phyloP scores from a whole-genome alignment of 2,329 filamentous ascomycete species.

The Beauveria brongniartii region DNA sequence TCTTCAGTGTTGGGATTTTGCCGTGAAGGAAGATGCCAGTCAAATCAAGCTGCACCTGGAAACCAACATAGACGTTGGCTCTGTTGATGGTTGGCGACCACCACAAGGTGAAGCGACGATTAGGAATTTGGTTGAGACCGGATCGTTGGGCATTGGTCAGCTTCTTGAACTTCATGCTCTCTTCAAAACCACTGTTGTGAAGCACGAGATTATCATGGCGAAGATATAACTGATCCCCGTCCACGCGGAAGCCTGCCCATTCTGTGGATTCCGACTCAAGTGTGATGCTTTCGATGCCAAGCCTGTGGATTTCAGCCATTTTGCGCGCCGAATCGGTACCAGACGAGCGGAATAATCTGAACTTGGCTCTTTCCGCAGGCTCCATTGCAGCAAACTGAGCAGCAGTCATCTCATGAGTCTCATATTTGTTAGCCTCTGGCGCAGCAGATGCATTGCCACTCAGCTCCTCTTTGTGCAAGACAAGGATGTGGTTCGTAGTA shows the following conservation, averaged over 20 bases:
- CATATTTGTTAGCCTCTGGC: slow-evolving; percentile 22
- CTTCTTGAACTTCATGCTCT: slow-evolving; percentile 96
- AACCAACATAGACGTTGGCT: slow-evolving; percentile 97
- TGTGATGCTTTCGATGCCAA: slow-evolving; percentile 31
- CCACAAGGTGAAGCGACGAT: slow-evolving; percentile 96
- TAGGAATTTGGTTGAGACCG: slow-evolving; percentile 96
- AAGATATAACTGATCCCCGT: slow-evolving; percentile 41
- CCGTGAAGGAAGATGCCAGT: slow-evolving; percentile 99
- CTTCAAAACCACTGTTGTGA: slow-evolving; percentile 46
- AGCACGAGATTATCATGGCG: slow-evolving; percentile 40
- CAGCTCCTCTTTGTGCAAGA: slow-evolving; percentile 27
- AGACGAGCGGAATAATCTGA: slow-evolving; percentile 23
- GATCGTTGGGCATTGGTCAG: slow-evolving; percentile 93
- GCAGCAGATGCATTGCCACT: no score
- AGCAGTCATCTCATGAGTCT: slow-evolving; percentile 39
- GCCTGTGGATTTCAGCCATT: slow-evolving; percentile 23
- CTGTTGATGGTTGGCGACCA: slow-evolving; percentile 93
- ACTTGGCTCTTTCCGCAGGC: slow-evolving; percentile 25
- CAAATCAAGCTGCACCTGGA: slow-evolving; percentile 95
- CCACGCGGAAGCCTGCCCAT: slow-evolving; percentile 44
- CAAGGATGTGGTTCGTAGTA: slow-evolving; percentile 40
- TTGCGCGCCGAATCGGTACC: no score
- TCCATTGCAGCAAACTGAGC: slow-evolving; percentile 33
- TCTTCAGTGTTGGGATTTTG: slow-evolving; percentile 97
- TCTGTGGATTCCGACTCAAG: slow-evolving; percentile 34